Evolutionary conservation across 441 rosid genomes (phyloP).

Genomic region (Populus tomentosa): DNA sequence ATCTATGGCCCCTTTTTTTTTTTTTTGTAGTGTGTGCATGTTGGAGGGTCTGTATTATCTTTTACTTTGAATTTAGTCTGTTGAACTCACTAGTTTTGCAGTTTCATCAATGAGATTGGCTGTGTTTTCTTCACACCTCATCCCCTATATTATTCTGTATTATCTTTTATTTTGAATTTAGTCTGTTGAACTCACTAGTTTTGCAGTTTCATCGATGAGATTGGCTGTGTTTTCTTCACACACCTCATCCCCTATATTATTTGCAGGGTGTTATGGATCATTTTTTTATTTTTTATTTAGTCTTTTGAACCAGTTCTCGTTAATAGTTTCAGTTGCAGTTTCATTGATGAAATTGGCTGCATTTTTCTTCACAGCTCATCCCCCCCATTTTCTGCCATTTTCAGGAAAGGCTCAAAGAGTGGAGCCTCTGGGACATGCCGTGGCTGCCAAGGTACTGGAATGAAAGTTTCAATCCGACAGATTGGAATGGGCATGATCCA

Average conservation of each 20-base stretch:
- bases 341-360: neutral
- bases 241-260: neutral
- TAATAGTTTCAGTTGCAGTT: neutral
- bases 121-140: neutral
- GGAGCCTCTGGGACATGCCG: slow-evolving; percentile 57
- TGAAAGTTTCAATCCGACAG: slow-evolving; percentile 67
- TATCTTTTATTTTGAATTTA: neutral
- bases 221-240: neutral
- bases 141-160: neutral
- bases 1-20: neutral
- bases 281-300: neutral
- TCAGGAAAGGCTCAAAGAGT: slow-evolving; percentile 74
- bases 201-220: neutral
- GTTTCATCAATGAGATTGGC: neutral
- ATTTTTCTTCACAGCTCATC: neutral
- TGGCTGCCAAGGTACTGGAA: slow-evolving; percentile 79
- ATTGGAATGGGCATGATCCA: slow-evolving; percentile 70
- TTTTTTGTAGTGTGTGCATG: neutral
- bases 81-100: neutral
- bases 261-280: neutral
- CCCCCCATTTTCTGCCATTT: neutral
- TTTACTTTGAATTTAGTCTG: neutral
- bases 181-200: neutral
- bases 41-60: neutral
- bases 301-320: neutral